Evolutionary conservation across 768 basidiomycete species (phyloP).

Genomic region (Lentinula guzmanii): DNA sequence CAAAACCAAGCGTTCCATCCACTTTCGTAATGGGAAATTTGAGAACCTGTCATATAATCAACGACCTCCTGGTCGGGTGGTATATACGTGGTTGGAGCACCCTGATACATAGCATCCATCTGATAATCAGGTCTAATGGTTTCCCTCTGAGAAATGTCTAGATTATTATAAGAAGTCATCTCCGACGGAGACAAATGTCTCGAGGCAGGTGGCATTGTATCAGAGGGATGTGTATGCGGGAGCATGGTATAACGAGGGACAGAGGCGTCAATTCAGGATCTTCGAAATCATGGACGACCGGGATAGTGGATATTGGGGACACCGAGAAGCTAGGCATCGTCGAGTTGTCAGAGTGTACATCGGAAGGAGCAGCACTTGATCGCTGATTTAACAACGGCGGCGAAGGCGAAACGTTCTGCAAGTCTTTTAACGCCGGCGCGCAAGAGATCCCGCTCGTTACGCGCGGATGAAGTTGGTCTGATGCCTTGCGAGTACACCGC

Average conservation of each 20-base stretch:
- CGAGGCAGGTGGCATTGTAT: not conserved
- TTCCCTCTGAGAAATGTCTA: not conserved
- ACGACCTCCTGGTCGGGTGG: not conserved
- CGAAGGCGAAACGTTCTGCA: not conserved
- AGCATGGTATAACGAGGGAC: not conserved
- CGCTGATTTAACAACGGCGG: not conserved
- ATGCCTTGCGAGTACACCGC: not conserved
- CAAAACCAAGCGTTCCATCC: slow-evolving; percentile 7
- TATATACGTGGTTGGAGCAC: not conserved
- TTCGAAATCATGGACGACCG: not conserved
- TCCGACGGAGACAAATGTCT: not conserved
- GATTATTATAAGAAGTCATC: not conserved
- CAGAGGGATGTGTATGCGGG: not conserved
- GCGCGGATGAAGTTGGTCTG: not conserved
- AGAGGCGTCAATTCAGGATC: not conserved
- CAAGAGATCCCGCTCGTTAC: not conserved
- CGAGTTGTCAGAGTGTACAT: not conserved
- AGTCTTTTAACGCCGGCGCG: not conserved
- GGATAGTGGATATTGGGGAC: not conserved
- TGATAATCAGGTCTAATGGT: not conserved
- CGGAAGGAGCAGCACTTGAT: not conserved
- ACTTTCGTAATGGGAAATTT: slow-evolving; percentile 6
- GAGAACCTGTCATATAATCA: slow-evolving; percentile 4
- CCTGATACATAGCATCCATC: not conserved
- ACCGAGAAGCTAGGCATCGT: not conserved